These are phyloP conservation scores for Hypoxylon trugodes DNA, from an alignment of 495 filamentous ascomycete genomes.

Conservation along the genomic window DNA sequence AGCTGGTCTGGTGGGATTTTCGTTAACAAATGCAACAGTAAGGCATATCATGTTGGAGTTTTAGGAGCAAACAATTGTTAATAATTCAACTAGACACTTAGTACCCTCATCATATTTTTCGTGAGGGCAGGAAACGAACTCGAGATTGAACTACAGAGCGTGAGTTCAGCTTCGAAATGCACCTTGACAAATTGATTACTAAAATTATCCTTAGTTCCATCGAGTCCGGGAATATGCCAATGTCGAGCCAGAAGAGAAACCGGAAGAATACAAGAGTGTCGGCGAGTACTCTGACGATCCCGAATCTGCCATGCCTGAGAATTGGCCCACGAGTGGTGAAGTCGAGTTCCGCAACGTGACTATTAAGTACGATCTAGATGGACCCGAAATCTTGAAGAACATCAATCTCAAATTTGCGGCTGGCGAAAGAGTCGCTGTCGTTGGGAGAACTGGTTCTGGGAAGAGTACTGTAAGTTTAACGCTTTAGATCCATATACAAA, in stretches of 20 bases:
- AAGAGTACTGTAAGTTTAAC: constrained; percentile 59
- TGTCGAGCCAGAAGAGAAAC: constrained; percentile 56
- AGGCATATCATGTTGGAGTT: background rate
- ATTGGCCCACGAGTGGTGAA: constrained; percentile 57
- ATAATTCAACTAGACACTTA: constrained; percentile 43
- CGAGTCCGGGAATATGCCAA: constrained; percentile 58
- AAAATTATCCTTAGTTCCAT: constrained; percentile 46
- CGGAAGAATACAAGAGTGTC: constrained; percentile 33
- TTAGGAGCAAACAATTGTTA: constrained; percentile 9
- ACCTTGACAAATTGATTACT: background rate
- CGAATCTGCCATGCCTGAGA: constrained; percentile 44
- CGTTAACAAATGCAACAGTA: constrained; percentile 57
- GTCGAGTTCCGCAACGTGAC: constrained; percentile 60
- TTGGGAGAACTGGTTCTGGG: constrained; percentile 67
- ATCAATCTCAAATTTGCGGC: constrained; percentile 60
- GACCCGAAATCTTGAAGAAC: constrained; percentile 59
- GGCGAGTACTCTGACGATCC: constrained; percentile 40
- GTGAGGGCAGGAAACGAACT: constrained; percentile 59
- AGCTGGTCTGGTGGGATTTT: constrained; percentile 59
- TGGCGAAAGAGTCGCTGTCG: constrained; percentile 63
- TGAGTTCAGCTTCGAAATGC: constrained; percentile 25
- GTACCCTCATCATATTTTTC: constrained; percentile 52
- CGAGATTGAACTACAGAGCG: constrained; percentile 59
- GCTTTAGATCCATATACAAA: background rate
- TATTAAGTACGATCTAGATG: constrained; percentile 57